Conservation (phyloP, 495 filamentous ascomycete genomes). For the Tuber brumale region DNA sequence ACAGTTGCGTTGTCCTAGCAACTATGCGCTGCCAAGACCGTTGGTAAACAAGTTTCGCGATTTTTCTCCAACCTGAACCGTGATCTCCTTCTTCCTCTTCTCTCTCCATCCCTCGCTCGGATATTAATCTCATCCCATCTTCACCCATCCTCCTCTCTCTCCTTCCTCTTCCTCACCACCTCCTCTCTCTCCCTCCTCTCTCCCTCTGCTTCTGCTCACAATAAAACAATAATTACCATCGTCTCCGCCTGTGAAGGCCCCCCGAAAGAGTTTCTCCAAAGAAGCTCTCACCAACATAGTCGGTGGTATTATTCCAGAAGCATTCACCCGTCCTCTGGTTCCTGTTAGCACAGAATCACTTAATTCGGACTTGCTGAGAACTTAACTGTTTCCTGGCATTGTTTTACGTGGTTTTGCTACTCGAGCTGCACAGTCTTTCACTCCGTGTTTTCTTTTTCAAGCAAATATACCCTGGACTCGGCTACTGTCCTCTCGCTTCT, state of each 20-base stretch:
- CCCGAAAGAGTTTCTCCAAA: slow-evolving; percentile 21
- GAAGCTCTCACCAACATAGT: slow-evolving; percentile 1
- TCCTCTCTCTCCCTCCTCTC: slow-evolving; percentile 4
- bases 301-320: background rate
- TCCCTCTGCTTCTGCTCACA: slow-evolving; percentile 7
- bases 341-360: slow-evolving; percentile 10
- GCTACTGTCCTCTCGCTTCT: slow-evolving; percentile 10
- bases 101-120: slow-evolving; percentile 33
- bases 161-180: background rate
- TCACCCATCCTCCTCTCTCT: slow-evolving; percentile 11
- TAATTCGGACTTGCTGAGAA: slow-evolving; percentile 16
- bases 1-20: slow-evolving; percentile 33
- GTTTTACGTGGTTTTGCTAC: slow-evolving; percentile 18
- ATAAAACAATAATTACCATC: slow-evolving; percentile 27
- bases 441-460: slow-evolving; percentile 15
- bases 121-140: slow-evolving; percentile 16
- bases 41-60: slow-evolving; percentile 25
- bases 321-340: background rate
- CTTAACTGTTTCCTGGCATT: slow-evolving; percentile 30
- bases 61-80: slow-evolving; percentile 27
- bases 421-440: slow-evolving; percentile 18
- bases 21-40: slow-evolving; percentile 22
- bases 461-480: slow-evolving; percentile 12
- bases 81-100: slow-evolving; percentile 25
- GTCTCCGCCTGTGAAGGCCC: slow-evolving; percentile 15